Evolutionary conservation across 192 early-diverging fungal genomes (phyloP).

Genomic region (Funneliformis geosporum): DNA sequence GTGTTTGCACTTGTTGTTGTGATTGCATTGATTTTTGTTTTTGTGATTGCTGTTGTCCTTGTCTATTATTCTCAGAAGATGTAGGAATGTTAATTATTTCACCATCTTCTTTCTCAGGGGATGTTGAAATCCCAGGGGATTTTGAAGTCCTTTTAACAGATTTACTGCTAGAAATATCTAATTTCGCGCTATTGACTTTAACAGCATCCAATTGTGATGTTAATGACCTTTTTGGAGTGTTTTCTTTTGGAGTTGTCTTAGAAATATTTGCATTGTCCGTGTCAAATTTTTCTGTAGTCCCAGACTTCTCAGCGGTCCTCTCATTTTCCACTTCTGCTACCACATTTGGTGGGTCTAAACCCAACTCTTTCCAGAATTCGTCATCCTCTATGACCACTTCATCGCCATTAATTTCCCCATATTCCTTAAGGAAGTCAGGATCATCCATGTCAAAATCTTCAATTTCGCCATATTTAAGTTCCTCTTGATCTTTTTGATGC

Average conservation of each 20-base stretch:
- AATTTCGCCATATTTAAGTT: neutral
- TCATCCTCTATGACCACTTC: neutral
- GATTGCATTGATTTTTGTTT: neutral
- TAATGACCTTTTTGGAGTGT: neutral
- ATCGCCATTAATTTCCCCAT: neutral
- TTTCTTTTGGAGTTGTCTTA: neutral
- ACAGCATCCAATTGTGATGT: neutral
- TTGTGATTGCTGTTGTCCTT: constrained; percentile 7
- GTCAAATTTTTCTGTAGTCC: neutral
- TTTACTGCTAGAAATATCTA: neutral
- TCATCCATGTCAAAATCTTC: constrained; percentile 2
- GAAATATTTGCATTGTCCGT: neutral
- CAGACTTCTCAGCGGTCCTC: neutral
- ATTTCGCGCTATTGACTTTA: neutral
- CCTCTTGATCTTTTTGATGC: neutral
- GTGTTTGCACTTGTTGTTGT: neutral
- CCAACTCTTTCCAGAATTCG: constrained; percentile 19
- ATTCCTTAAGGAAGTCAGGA: constrained; percentile 3
- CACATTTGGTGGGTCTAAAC: neutral
- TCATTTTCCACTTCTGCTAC: neutral
- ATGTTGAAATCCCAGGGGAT: constrained; percentile 3
- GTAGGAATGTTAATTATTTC: neutral
- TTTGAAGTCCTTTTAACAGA: neutral
- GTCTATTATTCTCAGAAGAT: neutral
- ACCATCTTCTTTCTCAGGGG: constrained; percentile 18